These are phyloP conservation scores for Teunomyces kruisii DNA, from an alignment of 805 yeast genomes.

Conservation along the genomic window DNA sequence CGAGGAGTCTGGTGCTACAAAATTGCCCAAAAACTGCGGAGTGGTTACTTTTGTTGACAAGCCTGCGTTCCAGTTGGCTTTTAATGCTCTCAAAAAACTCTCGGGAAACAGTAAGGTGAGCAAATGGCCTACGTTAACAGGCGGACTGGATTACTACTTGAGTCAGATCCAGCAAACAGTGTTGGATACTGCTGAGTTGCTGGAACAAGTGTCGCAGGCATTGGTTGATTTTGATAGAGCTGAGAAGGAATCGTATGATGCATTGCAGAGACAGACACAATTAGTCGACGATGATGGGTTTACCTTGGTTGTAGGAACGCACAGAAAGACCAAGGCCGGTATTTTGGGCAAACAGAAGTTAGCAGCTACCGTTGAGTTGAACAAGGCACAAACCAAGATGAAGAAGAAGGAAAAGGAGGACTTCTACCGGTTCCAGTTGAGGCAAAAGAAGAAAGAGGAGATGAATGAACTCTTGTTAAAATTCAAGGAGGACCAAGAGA, in stretches of 20 bases:
- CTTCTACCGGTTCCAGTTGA: slow-evolving; percentile 92
- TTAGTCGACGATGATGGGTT: slow-evolving; percentile 92
- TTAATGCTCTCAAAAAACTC: slow-evolving; percentile 58
- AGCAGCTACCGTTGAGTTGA: slow-evolving; percentile 36
- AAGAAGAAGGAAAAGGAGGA: slow-evolving; percentile 81
- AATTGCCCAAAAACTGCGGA: slow-evolving; percentile 72
- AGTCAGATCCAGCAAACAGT: slow-evolving; percentile 31
- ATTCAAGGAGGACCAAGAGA: slow-evolving; percentile 89
- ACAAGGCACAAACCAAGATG: slow-evolving; percentile 47
- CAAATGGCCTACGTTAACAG: slow-evolving; percentile 40
- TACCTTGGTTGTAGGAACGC: slow-evolving; percentile 84
- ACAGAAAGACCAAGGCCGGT: slow-evolving; percentile 77
- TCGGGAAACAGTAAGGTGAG: slow-evolving; percentile 21
- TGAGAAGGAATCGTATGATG: slow-evolving; percentile 62
- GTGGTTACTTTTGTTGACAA: slow-evolving; percentile 74
- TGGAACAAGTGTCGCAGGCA: slow-evolving; percentile 56
- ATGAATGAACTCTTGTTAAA: slow-evolving; percentile 82
- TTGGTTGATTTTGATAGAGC: slow-evolving; percentile 67
- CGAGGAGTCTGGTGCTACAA: slow-evolving; percentile 32
- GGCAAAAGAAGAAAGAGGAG: slow-evolving; percentile 90
- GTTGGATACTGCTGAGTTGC: slow-evolving; percentile 52
- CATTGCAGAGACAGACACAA: slow-evolving; percentile 53
- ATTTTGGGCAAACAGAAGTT: slow-evolving; percentile 55
- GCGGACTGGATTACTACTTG: slow-evolving; percentile 42
- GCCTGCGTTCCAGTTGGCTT: slow-evolving; percentile 62